These are phyloP conservation scores for Boletus patriciae DNA, from an alignment of 768 basidiomycete genomes.

Conservation along the genomic window DNA sequence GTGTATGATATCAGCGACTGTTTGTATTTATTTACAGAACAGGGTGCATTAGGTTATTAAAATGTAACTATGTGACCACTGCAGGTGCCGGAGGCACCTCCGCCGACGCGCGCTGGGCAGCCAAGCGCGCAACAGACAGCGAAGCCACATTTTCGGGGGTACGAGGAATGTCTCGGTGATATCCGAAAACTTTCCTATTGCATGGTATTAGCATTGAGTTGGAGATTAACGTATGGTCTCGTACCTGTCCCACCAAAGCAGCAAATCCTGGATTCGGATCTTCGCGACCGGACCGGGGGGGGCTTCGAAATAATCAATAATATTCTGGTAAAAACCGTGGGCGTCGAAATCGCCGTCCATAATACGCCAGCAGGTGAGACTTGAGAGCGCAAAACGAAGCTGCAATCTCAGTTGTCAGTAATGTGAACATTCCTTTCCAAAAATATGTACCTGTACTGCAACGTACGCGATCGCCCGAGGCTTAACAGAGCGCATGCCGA, in stretches of 20 bases:
- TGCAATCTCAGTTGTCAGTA: not conserved
- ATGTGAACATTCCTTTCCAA: not conserved
- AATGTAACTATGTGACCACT: too few relatives aligned
- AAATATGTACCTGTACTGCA: too few relatives aligned
- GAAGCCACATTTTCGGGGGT: not conserved
- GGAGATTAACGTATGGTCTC: not conserved
- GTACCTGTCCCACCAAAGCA: not conserved
- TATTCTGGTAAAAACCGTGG: not conserved
- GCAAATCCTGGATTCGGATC: not conserved
- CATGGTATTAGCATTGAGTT: not conserved
- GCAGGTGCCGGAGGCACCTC: not conserved
- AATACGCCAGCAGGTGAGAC: not conserved
- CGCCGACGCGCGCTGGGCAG: not conserved
- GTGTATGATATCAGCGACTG: too few relatives aligned
- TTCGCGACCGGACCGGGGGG: not conserved
- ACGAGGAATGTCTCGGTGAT: not conserved
- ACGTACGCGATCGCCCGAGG: not conserved
- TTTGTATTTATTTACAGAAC: too few relatives aligned
- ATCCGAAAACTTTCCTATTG: not conserved
- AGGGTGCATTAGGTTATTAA: too few relatives aligned
- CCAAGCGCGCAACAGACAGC: not conserved
- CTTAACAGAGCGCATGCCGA: not conserved
- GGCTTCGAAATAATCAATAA: not conserved
- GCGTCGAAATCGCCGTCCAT: not conserved
- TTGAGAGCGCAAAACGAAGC: not conserved